Evolutionary conservation across 805 yeast species (phyloP).

Genomic region (Monosporozyma servazzii): DNA sequence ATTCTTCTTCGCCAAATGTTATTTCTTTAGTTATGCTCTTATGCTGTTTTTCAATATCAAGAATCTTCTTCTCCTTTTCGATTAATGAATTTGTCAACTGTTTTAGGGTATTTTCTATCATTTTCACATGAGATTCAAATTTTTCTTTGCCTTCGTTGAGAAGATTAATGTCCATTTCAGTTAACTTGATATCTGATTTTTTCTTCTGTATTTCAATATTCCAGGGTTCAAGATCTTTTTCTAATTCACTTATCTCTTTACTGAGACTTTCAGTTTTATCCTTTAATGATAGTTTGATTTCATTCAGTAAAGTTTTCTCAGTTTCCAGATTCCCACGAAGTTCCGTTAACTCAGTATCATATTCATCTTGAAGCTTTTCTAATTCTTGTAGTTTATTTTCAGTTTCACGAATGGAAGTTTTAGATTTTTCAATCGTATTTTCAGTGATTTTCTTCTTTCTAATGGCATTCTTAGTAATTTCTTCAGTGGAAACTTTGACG

Average conservation of each 20-base stretch:
- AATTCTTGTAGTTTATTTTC: constrained; percentile 39
- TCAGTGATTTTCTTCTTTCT: constrained; percentile 39
- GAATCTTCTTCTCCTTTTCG: constrained; percentile 39
- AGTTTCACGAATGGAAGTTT: constrained; percentile 36
- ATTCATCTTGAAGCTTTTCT: constrained; percentile 36
- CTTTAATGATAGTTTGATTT: constrained; percentile 55
- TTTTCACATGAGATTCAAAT: constrained; percentile 37
- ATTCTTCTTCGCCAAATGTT: constrained; percentile 47
- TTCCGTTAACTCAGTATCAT: constrained; percentile 36
- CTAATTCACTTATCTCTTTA: constrained; percentile 52
- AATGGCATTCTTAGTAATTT: constrained; percentile 33
- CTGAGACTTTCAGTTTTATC: constrained; percentile 66
- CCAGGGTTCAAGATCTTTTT: constrained; percentile 76
- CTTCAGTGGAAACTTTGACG: constrained; percentile 62
- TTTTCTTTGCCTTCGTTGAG: constrained; percentile 39
- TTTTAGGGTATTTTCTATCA: constrained; percentile 37
- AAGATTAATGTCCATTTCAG: constrained; percentile 55
- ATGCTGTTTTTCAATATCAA: constrained; percentile 40
- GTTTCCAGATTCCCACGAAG: constrained; percentile 37
- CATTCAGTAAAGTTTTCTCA: constrained; percentile 52
- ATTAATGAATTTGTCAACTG: constrained; percentile 41
- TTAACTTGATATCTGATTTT: constrained; percentile 55
- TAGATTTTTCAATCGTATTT: constrained; percentile 44
- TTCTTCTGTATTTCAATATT: constrained; percentile 54
- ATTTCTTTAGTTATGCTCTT: constrained; percentile 46